Evolutionary conservation across 2,329 filamentous ascomycete genomes (phyloP).

Genomic region (Xylariomycetidae sp.): DNA sequence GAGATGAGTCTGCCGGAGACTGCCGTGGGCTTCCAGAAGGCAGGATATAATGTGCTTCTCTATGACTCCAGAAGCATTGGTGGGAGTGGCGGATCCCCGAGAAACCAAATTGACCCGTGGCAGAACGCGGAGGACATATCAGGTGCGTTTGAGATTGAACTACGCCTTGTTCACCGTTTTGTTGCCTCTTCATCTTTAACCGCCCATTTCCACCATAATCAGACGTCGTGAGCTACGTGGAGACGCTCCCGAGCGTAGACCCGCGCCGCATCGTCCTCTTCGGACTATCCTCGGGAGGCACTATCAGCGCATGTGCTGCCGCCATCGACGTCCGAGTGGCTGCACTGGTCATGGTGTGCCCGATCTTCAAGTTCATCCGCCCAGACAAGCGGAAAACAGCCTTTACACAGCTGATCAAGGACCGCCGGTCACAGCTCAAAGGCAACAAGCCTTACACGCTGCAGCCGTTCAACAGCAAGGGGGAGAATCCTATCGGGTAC

Average conservation of each 20-base stretch:
- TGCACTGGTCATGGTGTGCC: constrained; percentile 21
- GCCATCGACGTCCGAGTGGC: constrained; percentile 15
- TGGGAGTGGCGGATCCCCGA: constrained; percentile 14
- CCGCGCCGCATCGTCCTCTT: constrained; percentile 11
- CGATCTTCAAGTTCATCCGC: constrained; percentile 14
- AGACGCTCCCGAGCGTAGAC: constrained; percentile 13
- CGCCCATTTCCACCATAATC: neutral
- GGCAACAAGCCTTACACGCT: constrained; percentile 7
- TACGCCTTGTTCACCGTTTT: no score
- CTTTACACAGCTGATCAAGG: constrained; percentile 14
- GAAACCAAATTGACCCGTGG: constrained; percentile 17
- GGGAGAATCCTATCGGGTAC: constrained; percentile 7
- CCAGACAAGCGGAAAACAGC: constrained; percentile 6
- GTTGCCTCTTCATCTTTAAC: neutral
- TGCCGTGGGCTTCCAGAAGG: constrained; percentile 13
- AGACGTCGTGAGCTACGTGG: constrained; percentile 12
- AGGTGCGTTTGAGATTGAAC: constrained; percentile 6
- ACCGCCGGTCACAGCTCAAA: constrained; percentile 7
- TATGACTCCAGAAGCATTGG: constrained; percentile 21
- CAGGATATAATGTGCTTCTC: constrained; percentile 16
- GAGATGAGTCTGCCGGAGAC: constrained; percentile 19
- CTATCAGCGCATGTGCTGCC: constrained; percentile 8
- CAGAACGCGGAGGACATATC: constrained; percentile 14
- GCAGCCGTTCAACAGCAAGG: constrained; percentile 5
- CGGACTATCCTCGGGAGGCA: constrained; percentile 19